A percentile compares a stretch with the other conserved stretches of the same genome.
Evolutionary conservation across 73 alveolate genomes (phyloP).

Genomic region (Halteria grandinella): DNA sequence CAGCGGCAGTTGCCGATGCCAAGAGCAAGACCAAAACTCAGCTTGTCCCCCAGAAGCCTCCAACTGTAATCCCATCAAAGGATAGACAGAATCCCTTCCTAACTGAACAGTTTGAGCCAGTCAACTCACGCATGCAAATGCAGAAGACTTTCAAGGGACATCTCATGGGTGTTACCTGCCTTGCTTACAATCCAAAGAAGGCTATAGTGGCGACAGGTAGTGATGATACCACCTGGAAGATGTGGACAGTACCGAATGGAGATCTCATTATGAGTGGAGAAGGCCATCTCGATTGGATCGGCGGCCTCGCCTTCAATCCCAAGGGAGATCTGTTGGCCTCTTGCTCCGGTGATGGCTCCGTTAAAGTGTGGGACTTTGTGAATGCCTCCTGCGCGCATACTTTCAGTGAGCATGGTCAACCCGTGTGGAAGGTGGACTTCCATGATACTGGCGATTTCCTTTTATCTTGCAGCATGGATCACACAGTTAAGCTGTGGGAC

Average conservation of each 20-base stretch:
- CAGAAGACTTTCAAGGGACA: conserved; percentile 95
- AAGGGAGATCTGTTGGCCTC: conserved; percentile 94
- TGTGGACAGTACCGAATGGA: conserved; percentile 97
- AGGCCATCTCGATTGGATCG: conserved; percentile 99
- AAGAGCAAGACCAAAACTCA: conserved; percentile 74
- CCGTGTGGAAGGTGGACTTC: conserved; percentile 94
- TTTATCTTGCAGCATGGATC: conserved; percentile 97
- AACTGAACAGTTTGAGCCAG: conserved; percentile 68
- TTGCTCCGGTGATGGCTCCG: conserved; percentile 98
- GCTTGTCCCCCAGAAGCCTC: conserved; percentile 67
- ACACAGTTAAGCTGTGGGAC: conserved; percentile 96
- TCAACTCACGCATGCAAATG: conserved; percentile 73
- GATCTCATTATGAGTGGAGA: conserved; percentile 99
- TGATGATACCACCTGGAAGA: conserved; percentile 99
- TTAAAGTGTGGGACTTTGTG: conserved; percentile 98
- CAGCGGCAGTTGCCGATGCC: too few species aligned
- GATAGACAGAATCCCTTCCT: conserved; percentile 72
- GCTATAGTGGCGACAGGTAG: conserved; percentile 98
- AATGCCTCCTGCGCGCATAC: conserved; percentile 98
- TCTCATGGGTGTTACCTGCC: conserved; percentile 94
- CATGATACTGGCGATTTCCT: conserved; percentile 98
- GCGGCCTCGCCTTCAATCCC: conserved; percentile 98
- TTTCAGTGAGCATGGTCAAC: conserved; percentile 96
- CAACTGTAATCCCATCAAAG: conserved; percentile 70
- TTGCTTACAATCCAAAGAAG: conserved; percentile 92